Base-by-base conservation (phyloP, 768 basidiomycete species). In the Coprinopsis cinerea region DNA sequence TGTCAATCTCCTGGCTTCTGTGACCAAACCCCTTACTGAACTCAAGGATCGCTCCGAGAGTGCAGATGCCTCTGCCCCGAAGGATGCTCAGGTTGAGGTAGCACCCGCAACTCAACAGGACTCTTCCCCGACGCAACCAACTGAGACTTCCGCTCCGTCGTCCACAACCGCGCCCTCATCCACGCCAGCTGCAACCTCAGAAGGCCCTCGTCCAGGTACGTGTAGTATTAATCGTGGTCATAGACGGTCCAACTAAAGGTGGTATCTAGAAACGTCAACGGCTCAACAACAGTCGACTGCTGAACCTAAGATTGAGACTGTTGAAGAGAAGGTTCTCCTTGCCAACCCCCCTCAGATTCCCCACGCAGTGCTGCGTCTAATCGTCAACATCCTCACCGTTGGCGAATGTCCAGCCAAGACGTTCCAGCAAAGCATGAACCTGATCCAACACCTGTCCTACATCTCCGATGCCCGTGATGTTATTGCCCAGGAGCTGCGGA, bases 361-460 rank as follows among this genome's bases (percentile, higher is more conserved):
- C 5, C 81, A 88, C 45, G 64, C 81, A 2, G 83, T 88, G n/a
- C 75, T 98, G 22, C 84, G 89, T 30, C 79, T 93, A 30, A 92
- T 98, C 53, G 92, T 96, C 63, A 98, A 98, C 65, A 92, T 98
- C 57, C 73, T 99, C 54, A 97, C 96, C n/a, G 77, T 87, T 17
- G 96, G 96, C 37, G 96, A 99, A 71, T 98, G 95, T 61, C 92
- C 93, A 20, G 89, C 87, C 36, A 78, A 88, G 26, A 96, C 94
- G n/a, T 99, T 99, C 79, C 87, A 92, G 57, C 85, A 93, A 62
- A 93, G 91, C 34, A 74, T 98, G 36, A 76, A 85, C 15, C 78
- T 97, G 27, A 98, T 99, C 50, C 92, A 95, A 65, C 84, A 99
- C 60, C 72, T 98, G 18, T 94, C 93, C 0, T 79, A 80, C 64